phyloP scores from a whole-genome alignment of 805 yeast genomes.

The Ogataea zsoltii region DNA sequence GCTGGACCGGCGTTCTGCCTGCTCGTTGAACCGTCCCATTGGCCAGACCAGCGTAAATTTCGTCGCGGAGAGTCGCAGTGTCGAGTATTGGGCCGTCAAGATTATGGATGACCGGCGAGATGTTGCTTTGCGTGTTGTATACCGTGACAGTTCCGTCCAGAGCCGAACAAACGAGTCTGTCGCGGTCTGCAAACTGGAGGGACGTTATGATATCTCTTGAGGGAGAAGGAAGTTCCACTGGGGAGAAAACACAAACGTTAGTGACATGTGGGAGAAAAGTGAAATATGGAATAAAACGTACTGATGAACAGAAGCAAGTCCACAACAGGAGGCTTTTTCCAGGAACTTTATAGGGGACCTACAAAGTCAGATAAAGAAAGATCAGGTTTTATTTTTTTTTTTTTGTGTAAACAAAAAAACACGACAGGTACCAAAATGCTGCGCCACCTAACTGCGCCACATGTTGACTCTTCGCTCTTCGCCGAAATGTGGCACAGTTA shows the following conservation, averaged over 20 bases:
- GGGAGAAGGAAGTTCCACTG: constrained; percentile 15
- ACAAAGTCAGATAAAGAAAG: too few relatives aligned
- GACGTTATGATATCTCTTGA: constrained; percentile 16
- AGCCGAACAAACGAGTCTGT: constrained; percentile 11
- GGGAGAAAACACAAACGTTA: neutral
- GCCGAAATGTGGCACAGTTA: neutral
- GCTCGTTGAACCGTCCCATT: constrained; percentile 54
- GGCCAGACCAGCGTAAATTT: constrained; percentile 40
- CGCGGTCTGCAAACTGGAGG: constrained; percentile 7
- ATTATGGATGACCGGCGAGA: neutral
- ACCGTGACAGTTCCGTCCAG: constrained; percentile 18
- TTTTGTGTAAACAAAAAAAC: too few relatives aligned
- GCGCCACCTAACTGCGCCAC: neutral
- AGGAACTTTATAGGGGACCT: too few relatives aligned
- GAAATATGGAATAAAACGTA: too few relatives aligned
- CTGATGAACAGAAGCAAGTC: too few relatives aligned
- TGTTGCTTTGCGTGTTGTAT: constrained; percentile 7
- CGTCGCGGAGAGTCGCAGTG: constrained; percentile 7
- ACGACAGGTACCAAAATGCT: too few relatives aligned
- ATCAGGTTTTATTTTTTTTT: too few relatives aligned
- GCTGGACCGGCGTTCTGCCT: constrained; percentile 23
- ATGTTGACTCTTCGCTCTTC: neutral
- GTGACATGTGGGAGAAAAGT: too few relatives aligned
- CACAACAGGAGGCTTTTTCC: too few relatives aligned
- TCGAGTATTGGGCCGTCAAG: constrained; percentile 18